Evolutionary conservation across 2,329 filamentous ascomycete genomes (phyloP), one percentile per base, ranked within the genome.

Genomic region (Alternaria sp.): DNA sequence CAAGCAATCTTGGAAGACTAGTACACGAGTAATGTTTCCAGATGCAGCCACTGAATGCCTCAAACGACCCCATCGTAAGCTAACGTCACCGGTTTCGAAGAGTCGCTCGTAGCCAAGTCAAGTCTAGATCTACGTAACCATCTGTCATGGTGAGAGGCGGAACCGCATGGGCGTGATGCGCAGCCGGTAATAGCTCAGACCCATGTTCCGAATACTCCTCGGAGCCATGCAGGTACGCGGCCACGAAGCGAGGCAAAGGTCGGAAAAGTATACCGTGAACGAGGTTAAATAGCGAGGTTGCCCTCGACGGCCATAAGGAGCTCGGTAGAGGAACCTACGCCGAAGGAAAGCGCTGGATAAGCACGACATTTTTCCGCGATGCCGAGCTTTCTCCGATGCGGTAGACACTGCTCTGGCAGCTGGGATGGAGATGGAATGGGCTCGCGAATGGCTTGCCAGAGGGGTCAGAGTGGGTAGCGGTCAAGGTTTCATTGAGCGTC

Each of bases 311-410:
- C 12, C 30, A n/a, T 47, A 45, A 55, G 60, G 57, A 58, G 57
- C 59, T 71, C 68, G 69, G 66, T 51, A 51, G 28, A 36, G 12
- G 32, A 10, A 8, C 12, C 62, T 67, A 58, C 61, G 68, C 72
- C 73, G 73, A 73, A 71, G 71, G 69, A 75, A 75, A 74, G 67
- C 73, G 71, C 60, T 53, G 36, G 19, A 49, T 46, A 40, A 44
- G 36, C 56, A 40, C 50, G 57, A 64, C 60, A 54, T 65, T 67
- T 43, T 62, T 60, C 66, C 67, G 70, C 58, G 46, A 57, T 69
- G 64, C 72, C 72, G 71, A 74, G 71, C 68, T 70, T 67, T 68
- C n/a, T 21, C 49, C 43, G 49, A 44, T 30, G 45, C 46, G 19
- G 15, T 25, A 32, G 55, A 51, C 43, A 45, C 28, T 45, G 32